phyloP scores from a whole-genome alignment of 192 early-diverging fungal species.

The Bifiguratus adelaidae region DNA sequence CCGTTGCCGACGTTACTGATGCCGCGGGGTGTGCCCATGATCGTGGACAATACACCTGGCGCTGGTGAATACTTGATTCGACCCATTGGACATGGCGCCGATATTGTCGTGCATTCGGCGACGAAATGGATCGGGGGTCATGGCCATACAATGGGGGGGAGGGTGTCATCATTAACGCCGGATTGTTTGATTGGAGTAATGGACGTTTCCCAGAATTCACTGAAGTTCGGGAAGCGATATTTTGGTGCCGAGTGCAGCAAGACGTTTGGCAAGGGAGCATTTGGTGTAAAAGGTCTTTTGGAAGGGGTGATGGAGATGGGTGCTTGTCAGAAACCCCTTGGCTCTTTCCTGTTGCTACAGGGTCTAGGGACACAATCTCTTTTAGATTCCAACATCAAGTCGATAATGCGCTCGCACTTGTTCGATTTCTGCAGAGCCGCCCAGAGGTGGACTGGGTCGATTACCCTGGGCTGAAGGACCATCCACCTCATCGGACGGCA shows the following conservation, averaged over 20 bases:
- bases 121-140: conserved; percentile 96
- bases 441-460: conserved; percentile 80
- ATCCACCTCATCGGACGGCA: conserved; percentile 69
- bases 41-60: conserved; percentile 97
- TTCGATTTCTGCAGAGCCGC: conserved; percentile 63
- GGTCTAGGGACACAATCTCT: conserved; percentile 82
- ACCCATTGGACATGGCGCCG: conserved; percentile 90
- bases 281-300: conserved; percentile 64
- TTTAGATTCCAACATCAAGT: conserved; percentile 80
- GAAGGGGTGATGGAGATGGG: conserved; percentile 85
- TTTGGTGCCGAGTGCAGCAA: conserved; percentile 86
- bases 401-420: conserved; percentile 69
- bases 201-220: conserved; percentile 84
- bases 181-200: conserved; percentile 84
- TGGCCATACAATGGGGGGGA: conserved; percentile 88
- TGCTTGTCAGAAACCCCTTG: conserved; percentile 78
- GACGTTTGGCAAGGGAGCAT: conserved; percentile 70
- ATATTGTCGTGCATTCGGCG: conserved; percentile 88
- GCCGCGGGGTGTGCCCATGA: conserved; percentile 78
- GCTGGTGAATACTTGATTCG: conserved; percentile 72
- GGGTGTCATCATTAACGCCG: conserved; percentile 74
- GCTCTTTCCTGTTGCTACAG: conserved; percentile 76
- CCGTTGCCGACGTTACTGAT: conserved; percentile 73
- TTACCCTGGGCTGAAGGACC: conserved; percentile 74
- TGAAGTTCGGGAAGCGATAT: conserved; percentile 70